phyloP scores from a whole-genome alignment of 1,139 yeast species.

The Lodderomyces beijingensis region DNA sequence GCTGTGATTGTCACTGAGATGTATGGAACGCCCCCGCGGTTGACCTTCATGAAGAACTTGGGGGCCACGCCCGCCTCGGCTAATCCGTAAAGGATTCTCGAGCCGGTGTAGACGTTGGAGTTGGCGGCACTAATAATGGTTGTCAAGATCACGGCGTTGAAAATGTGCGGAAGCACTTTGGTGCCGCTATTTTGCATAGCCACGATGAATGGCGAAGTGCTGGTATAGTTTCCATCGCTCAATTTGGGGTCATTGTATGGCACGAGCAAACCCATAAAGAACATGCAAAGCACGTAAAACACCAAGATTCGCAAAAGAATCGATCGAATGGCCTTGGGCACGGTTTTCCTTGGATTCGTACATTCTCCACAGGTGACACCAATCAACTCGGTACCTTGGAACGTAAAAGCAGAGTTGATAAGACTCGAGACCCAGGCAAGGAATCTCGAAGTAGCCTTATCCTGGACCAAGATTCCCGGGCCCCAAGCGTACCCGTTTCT shows the following conservation, averaged over 20 bases:
- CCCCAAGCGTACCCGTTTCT: slow-evolving; percentile 89
- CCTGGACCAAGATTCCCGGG: slow-evolving; percentile 46
- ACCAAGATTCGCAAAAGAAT: slow-evolving; percentile 77
- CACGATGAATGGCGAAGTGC: slow-evolving; percentile 50
- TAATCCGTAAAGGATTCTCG: slow-evolving; percentile 66
- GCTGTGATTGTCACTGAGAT: slow-evolving; percentile 56
- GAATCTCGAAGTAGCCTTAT: slow-evolving; percentile 50
- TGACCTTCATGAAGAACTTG: slow-evolving; percentile 45
- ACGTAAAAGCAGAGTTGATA: slow-evolving; percentile 73
- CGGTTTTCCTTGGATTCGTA: slow-evolving; percentile 72
- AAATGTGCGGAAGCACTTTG: slow-evolving; percentile 60
- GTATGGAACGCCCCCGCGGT: slow-evolving; percentile 64
- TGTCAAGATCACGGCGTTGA: slow-evolving; percentile 67
- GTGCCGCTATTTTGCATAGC: slow-evolving; percentile 70
- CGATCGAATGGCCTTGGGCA: slow-evolving; percentile 64
- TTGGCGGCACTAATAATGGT: slow-evolving; percentile 79
- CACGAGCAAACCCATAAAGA: slow-evolving; percentile 79
- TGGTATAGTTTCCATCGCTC: slow-evolving; percentile 26
- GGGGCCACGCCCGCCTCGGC: slow-evolving; percentile 64
- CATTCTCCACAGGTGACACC: slow-evolving; percentile 92
- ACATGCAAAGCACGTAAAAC: slow-evolving; percentile 73
- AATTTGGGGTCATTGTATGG: slow-evolving; percentile 66
- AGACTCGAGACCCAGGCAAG: slow-evolving; percentile 63
- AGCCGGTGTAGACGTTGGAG: slow-evolving; percentile 76
- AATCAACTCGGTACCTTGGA: slow-evolving; percentile 76